Evolutionary conservation across 1,284 basidiomycete genomes (phyloP).

Genomic region (Polyporus tsugae): DNA sequence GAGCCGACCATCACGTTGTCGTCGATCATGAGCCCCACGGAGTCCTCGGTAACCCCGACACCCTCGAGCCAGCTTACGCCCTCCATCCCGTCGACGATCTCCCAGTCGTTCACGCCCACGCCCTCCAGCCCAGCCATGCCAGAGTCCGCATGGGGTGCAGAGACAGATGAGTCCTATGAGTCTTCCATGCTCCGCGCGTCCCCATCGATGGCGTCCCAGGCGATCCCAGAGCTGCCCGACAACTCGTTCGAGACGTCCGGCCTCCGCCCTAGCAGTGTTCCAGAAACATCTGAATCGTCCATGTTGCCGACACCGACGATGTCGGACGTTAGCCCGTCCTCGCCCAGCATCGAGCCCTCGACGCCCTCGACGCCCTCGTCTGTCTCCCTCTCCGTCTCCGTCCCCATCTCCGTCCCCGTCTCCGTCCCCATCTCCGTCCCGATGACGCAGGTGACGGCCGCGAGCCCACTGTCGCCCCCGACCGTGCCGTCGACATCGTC

Average conservation of each 20-base stretch:
- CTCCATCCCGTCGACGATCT: constrained; percentile 40
- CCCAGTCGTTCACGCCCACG: constrained; percentile 30
- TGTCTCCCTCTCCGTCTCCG: constrained; percentile 28
- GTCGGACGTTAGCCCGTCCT: constrained; percentile 46
- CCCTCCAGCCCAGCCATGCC: constrained; percentile 48
- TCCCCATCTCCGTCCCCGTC: constrained; percentile 18
- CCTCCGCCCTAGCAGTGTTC: constrained; percentile 49
- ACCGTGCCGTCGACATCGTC: constrained; percentile 40
- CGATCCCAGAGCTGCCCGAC: constrained; percentile 65
- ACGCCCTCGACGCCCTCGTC: constrained; percentile 38
- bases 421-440: constrained; percentile 25
- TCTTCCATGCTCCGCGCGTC: constrained; percentile 73
- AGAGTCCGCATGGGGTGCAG: constrained; percentile 61
- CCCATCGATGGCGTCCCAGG: constrained; percentile 65
- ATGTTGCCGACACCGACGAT: constrained; percentile 42
- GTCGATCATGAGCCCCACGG: constrained; percentile 41
- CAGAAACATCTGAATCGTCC: constrained; percentile 29
- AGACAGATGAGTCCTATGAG: constrained; percentile 73
- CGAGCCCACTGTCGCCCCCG: constrained; percentile 30
- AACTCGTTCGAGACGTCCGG: constrained; percentile 65
- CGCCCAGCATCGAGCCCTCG: constrained; percentile 36
- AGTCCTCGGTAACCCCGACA: constrained; percentile 48
- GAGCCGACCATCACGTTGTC: constrained; percentile 33
- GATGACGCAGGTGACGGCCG: background rate
- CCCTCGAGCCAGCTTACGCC: constrained; percentile 43